These are phyloP conservation scores for Pichia cabralensis DNA, from an alignment of 805 yeast genomes.

Conservation along the genomic window DNA sequence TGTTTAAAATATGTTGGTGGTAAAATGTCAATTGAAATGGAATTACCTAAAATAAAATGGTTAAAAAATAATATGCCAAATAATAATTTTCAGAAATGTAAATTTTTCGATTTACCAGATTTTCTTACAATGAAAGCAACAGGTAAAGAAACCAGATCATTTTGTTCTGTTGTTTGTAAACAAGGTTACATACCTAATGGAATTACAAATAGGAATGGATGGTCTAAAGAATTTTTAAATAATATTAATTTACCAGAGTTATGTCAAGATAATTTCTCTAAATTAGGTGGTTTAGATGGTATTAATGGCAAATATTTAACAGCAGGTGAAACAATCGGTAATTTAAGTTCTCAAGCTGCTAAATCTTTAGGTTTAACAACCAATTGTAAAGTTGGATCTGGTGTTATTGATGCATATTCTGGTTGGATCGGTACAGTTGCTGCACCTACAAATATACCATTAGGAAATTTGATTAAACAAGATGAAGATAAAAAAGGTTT, in stretches of 20 bases:
- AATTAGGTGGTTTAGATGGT: slow-evolving; percentile 77
- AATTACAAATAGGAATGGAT: slow-evolving; percentile 84
- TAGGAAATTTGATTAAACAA: slow-evolving; percentile 40
- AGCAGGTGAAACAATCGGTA: slow-evolving; percentile 88
- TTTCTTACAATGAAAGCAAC: slow-evolving; percentile 88
- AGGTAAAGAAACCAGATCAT: slow-evolving; percentile 76
- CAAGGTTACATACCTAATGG: slow-evolving; percentile 93
- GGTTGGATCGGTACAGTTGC: slow-evolving; percentile 99
- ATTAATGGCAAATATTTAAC: slow-evolving; percentile 62
- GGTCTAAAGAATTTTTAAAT: slow-evolving; percentile 74
- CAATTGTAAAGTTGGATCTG: slow-evolving; percentile 80
- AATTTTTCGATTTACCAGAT: slow-evolving; percentile 90
- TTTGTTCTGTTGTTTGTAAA: slow-evolving; percentile 87
- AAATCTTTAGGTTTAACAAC: slow-evolving; percentile 74
- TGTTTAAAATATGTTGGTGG: slow-evolving; percentile 92
- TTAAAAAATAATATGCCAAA: slow-evolving; percentile 73
- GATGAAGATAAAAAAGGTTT: slow-evolving; percentile 38
- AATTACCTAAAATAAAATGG: slow-evolving; percentile 95
- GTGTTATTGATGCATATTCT: slow-evolving; percentile 96
- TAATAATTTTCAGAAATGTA: slow-evolving; percentile 43
- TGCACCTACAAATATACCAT: slow-evolving; percentile 57
- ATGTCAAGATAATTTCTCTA: slow-evolving; percentile 61
- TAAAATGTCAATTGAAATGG: slow-evolving; percentile 97
- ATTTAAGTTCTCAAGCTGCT: slow-evolving; percentile 58
- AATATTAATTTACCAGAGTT: slow-evolving; percentile 68